Evolutionary conservation across 306 rosid species (phyloP), one percentile per base, ranked within the genome.

Genomic region (Prunus mongolica): DNA sequence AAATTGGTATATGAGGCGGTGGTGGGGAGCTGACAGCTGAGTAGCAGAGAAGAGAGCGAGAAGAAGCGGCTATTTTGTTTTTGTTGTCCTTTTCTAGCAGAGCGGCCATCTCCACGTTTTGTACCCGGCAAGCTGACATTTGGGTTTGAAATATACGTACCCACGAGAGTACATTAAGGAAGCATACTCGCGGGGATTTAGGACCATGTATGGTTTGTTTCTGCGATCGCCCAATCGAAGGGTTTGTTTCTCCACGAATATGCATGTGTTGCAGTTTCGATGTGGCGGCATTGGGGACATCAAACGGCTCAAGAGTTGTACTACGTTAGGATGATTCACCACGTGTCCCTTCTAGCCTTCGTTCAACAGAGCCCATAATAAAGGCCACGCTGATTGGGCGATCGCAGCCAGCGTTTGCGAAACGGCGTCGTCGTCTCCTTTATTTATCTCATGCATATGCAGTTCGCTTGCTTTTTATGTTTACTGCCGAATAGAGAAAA

Each of bases 51-150:
- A 56, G 61, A 8, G 14, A 56, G 47, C 12, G 57, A 44, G 38
- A 25, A 32, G 67, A 57, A n/a, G 65, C 70, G 57, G 50, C 65
- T 56, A 47, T 77, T 65, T 85, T 66, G 34, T 34, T 4, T 41
- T 18, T 13, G 64, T 67, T 62, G 80, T 74, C 74, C 41, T 20
- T 34, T 20, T 78, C 77, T 44, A 18, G 30, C 68, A 18, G 47
- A 41, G 71, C 66, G 61, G 78, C 45, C 60, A 49, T 38, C 71
- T 62, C 75, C 77, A 34, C 20, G 70, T 73, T 65, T 16, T 65
- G 68, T 63, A 19, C 16, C 45, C 62, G 25, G 9, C 10, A 12
- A 20, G 50, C 27, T 58, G 68, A 73, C 68, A 64, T 73, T 25
- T 58, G 45, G 55, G 25, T 15, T 60, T 16, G 4, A 6, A 7